A percentile compares a stretch with the other conserved stretches of the same genome.
Conservation (phyloP, 2,329 filamentous ascomycete genomes). For the Fusarium setosum region DNA sequence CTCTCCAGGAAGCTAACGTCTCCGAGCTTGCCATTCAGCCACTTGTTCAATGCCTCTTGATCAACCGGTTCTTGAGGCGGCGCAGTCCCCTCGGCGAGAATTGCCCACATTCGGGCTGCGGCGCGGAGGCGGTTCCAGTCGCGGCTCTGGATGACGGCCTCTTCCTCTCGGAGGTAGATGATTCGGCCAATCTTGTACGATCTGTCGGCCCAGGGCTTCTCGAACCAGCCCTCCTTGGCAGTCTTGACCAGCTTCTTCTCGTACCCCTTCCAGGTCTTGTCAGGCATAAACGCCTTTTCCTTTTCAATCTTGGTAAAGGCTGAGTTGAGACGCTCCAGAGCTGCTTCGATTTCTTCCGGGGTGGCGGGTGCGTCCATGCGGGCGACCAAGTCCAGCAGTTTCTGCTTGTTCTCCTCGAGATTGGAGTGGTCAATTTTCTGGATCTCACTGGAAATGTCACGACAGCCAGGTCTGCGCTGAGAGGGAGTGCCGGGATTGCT, state of each 20-base stretch:
- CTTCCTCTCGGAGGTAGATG: constrained; percentile 45
- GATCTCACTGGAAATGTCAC: constrained; percentile 1
- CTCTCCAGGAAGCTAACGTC: constrained; percentile 41
- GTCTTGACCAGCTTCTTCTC: constrained; percentile 33
- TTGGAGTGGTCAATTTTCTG: not conserved
- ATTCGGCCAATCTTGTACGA: constrained; percentile 39
- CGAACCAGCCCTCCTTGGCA: constrained; percentile 9
- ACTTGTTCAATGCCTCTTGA: constrained; percentile 28
- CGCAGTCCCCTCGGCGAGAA: constrained; percentile 41
- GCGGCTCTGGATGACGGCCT: constrained; percentile 29
- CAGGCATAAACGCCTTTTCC: constrained; percentile 35
- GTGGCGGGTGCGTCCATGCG: constrained; percentile 12
- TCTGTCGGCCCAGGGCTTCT: constrained; percentile 35
- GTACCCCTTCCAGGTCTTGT: constrained; percentile 35
- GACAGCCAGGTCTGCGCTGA: constrained; percentile 6
- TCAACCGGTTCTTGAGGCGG: constrained; percentile 34
- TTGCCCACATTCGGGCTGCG: constrained; percentile 40
- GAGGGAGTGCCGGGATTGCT: not conserved
- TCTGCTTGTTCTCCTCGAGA: constrained; percentile 16
- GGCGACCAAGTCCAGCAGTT: constrained; percentile 16
- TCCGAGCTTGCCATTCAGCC: constrained; percentile 39
- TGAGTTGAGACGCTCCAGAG: constrained; percentile 12
- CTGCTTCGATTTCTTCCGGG: constrained; percentile 5
- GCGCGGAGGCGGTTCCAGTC: constrained; percentile 43
- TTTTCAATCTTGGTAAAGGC: constrained; percentile 8